Percentiles rank a stretch among this genome's conserved stretches.
Conservation (phyloP, 345 rosid genomes). For the Citrus australasica region DNA sequence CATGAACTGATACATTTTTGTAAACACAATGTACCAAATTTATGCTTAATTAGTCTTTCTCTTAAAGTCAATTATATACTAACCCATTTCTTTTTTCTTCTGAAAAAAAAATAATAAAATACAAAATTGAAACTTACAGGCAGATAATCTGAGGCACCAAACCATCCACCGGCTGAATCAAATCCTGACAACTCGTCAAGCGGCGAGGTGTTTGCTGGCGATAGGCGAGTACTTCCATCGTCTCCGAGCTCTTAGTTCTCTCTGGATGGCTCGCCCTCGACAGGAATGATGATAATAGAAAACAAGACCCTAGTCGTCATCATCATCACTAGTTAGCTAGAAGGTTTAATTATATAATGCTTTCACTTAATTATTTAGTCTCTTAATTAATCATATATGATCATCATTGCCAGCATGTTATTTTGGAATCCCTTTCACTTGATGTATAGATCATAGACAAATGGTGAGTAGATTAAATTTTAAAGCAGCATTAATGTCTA, state of each 20-base stretch:
- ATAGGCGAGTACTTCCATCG: constrained; percentile 90
- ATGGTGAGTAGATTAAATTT: constrained; percentile 14
- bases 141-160: constrained; percentile 91
- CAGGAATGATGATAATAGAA: constrained; percentile 42
- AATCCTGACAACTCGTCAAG: constrained; percentile 75
- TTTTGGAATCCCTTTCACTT: constrained; percentile 12
- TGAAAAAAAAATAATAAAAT: not conserved
- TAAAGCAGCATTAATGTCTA: constrained; percentile 16
- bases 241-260: constrained; percentile 91
- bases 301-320: constrained; percentile 6
- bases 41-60: not conserved
- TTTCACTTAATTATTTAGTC: not conserved
- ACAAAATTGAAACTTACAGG: constrained; percentile 54
- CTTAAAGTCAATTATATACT: constrained; percentile 14
- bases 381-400: not conserved
- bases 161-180: constrained; percentile 71
- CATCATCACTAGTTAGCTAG: constrained; percentile 5
- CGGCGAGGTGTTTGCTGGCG: constrained; percentile 78
- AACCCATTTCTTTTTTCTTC: not conserved
- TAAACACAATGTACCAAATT: not conserved
- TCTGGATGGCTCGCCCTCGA: constrained; percentile 88
- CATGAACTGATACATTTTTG: constrained; percentile 21
- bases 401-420: constrained; percentile 1
- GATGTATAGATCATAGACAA: constrained; percentile 26
- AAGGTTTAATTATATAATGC: constrained; percentile 6